A percentile compares a stretch with the other conserved stretches of the same genome.
phyloP scores from a whole-genome alignment of 2,329 filamentous ascomycete species.

The Aureobasidium sp. region DNA sequence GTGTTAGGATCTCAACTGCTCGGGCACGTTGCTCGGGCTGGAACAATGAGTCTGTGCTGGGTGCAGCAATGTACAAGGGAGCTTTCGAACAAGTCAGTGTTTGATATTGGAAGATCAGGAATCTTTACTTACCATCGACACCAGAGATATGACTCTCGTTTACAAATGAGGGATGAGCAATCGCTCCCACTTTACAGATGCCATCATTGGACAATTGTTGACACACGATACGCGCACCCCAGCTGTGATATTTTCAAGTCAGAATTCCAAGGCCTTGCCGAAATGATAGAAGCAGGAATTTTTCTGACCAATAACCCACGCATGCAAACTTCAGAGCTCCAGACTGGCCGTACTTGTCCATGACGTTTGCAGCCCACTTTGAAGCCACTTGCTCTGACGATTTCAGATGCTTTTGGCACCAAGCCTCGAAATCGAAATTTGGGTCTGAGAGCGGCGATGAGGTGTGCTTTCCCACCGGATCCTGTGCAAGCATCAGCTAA shows the following conservation, averaged over 20 bases:
- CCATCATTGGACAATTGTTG: background rate
- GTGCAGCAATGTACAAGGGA: background rate
- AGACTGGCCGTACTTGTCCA: background rate
- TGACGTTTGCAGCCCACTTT: background rate
- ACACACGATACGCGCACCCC: background rate
- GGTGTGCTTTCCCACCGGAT: too few species aligned
- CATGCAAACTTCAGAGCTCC: background rate
- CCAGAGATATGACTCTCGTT: background rate
- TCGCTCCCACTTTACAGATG: background rate
- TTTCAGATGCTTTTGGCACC: background rate
- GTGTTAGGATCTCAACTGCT: background rate
- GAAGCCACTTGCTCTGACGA: background rate
- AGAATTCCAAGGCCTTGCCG: too few species aligned
- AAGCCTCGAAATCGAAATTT: background rate
- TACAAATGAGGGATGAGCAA: background rate
- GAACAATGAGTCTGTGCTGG: background rate
- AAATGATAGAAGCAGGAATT: too few species aligned
- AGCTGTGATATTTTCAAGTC: too few species aligned
- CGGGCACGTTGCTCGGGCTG: background rate
- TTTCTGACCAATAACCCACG: slow-evolving; percentile 1
- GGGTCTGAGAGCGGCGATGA: too few species aligned
- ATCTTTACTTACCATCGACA: background rate
- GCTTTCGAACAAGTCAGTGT: background rate
- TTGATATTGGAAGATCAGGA: too few species aligned
- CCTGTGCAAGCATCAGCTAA: background rate